Percentiles rank a stretch among this genome's conserved stretches.
Conservation (phyloP, 1,284 basidiomycete species). For the Ganoderma meredithae region DNA sequence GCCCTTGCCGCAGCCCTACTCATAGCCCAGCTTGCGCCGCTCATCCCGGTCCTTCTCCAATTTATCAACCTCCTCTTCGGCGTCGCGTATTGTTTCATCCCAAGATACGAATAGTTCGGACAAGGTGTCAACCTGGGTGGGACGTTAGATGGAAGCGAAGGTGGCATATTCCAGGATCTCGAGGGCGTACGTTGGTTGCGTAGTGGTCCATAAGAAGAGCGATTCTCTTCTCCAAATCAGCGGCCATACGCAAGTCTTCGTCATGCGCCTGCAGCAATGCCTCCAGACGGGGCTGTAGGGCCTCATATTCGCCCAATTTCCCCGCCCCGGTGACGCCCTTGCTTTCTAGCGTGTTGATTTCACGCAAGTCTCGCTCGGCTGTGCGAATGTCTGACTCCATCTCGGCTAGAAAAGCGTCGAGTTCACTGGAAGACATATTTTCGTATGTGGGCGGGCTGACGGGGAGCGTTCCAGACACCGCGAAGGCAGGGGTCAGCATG, state of each 20-base stretch:
- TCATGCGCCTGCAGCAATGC: constrained; percentile 63
- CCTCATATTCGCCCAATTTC: constrained; percentile 74
- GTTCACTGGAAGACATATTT: constrained; percentile 67
- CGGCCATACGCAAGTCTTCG: constrained; percentile 62
- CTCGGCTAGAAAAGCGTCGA: constrained; percentile 74
- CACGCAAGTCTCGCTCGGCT: constrained; percentile 79
- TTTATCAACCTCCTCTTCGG: constrained; percentile 62
- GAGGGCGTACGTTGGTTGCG: constrained; percentile 62
- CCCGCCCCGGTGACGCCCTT: constrained; percentile 76
- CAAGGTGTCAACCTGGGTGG: constrained; percentile 70
- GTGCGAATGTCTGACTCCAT: constrained; percentile 83
- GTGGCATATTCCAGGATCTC: not conserved
- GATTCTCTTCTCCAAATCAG: constrained; percentile 68
- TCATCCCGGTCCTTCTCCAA: constrained; percentile 68
- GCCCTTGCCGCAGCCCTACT: constrained; percentile 33
- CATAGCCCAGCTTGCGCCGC: constrained; percentile 60
- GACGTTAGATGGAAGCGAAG: not conserved
- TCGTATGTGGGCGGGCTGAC: constrained; percentile 62
- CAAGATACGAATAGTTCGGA: constrained; percentile 84
- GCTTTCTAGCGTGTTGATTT: constrained; percentile 72
- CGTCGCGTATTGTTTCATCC: constrained; percentile 73
- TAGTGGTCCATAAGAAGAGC: constrained; percentile 69
- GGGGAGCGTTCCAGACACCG: constrained; percentile 63
- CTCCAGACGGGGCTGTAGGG: constrained; percentile 65
- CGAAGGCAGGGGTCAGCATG: constrained; percentile 75